A percentile compares a stretch with the other conserved stretches of the same genome.
These are phyloP conservation scores for Aspergillus heteromorphus DNA, from an alignment of 495 filamentous ascomycete genomes.

Conservation along the genomic window DNA sequence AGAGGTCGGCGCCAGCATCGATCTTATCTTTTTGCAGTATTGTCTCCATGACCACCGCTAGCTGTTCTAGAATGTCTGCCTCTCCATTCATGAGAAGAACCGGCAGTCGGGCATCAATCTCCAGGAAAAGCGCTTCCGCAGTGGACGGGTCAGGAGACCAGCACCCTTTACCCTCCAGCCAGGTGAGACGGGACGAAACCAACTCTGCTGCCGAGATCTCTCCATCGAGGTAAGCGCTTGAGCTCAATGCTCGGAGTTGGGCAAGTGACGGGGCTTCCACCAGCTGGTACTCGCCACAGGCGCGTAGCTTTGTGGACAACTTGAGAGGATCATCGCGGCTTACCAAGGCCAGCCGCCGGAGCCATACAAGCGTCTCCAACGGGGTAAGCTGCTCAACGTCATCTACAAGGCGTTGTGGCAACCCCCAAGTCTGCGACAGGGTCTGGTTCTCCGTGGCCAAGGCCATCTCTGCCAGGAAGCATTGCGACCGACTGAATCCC, in stretches of 20 bases:
- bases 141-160: slow-evolving; percentile 1
- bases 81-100: slow-evolving; percentile 6
- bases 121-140: slow-evolving; percentile 4
- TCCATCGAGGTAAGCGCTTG: slow-evolving; percentile 11
- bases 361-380: slow-evolving; percentile 31
- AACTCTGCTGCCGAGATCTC: slow-evolving; percentile 7
- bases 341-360: slow-evolving; percentile 15
- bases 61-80: slow-evolving; percentile 4
- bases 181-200: slow-evolving; percentile 9
- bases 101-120: slow-evolving; percentile 6
- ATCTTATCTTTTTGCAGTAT: slow-evolving; percentile 3
- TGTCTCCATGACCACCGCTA: neutral
- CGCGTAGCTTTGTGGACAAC: slow-evolving; percentile 7
- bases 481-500: slow-evolving; percentile 33
- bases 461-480: slow-evolving; percentile 36
- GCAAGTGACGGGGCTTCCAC: slow-evolving; percentile 8
- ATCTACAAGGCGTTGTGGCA: slow-evolving; percentile 28
- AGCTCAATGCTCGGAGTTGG: slow-evolving; percentile 9
- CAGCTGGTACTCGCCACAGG: slow-evolving; percentile 13
- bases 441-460: slow-evolving; percentile 18
- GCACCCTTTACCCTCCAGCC: slow-evolving; percentile 10
- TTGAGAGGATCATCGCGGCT: slow-evolving; percentile 4
- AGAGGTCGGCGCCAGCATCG: slow-evolving; percentile 6
- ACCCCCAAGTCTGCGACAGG: slow-evolving; percentile 14
- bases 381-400: slow-evolving; percentile 41